Evolutionary conservation across 345 rosid genomes (phyloP), one percentile per base, ranked within the genome.

Genomic region (Moringa oleifera): DNA sequence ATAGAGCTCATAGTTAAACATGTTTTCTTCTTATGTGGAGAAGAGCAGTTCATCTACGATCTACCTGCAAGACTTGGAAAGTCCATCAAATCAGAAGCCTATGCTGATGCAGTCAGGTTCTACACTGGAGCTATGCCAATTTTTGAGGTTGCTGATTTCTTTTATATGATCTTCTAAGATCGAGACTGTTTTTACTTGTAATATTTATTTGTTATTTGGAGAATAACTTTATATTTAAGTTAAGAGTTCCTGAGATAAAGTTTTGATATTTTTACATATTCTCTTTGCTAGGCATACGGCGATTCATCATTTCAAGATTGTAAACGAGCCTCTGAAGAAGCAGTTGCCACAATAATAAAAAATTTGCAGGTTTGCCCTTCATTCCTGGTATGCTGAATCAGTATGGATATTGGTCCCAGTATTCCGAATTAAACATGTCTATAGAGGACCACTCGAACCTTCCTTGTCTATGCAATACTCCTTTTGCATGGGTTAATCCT

Each of bases 121-220:
- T 95, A 89, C 62, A 85, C 74, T 23, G 99, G 99, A 75, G 97
- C 97, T 59, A 88, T 87, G 91, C 99, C 99, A 71, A 91, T 95
- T 76, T 85, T 95, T 68, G 87, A 91, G 99, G 97, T 87, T 47
- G 21, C 54, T 63, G 55, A 49, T 50, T 55, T 20, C 19, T 23
- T 20, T 6, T 20, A 10, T 53, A 23, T 25, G 33, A 18, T 65
- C 45, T 28, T 62, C 53, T 20, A 16, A 41, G 2, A 5, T 41
- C 12, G 6, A 1, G 47, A 1, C 13, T 16, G 68, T 20, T 18
- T 58, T 23, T 22, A 33, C 22, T n/a, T 68, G 33, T 23, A 41
- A 4, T 41, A 41, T 41, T 41, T 41, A 2, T 15, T 61, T 45
- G 50, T 18, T 24, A 65, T 28, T 41, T 23, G 17, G 54, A 1